Evolutionary conservation across 1,139 yeast species (phyloP), one percentile per base, ranked within the genome.

Genomic region (Protomyces gravidus): DNA sequence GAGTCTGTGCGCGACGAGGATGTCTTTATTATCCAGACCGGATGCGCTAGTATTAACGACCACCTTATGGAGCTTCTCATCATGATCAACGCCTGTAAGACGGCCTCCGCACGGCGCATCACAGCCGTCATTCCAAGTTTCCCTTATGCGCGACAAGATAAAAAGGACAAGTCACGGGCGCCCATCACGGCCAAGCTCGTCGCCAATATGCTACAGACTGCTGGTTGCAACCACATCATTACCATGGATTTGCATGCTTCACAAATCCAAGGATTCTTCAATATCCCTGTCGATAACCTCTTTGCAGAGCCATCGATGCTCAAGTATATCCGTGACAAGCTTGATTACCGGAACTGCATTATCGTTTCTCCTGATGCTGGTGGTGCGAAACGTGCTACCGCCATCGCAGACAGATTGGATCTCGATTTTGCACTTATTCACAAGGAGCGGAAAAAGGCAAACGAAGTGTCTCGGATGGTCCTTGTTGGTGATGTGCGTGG

Each of bases 201-300:
- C 64, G 97, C 98, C 47, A 86, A 89, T 68, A 75, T 92, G 65
- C 76, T 94, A 65, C 86, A 89, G 11, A 83, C 95, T 2, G 95
- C 98, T 0, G 98, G 99, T 33, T 96, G 97, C 1, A 95, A 94
- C 73, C 90, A 95, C 68, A 84, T 92, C 64, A 89, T 94, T 50
- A 92, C 99, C 9, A 90, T 92, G 97, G 99, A 94, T 70, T 78
- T 94, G 62, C 98, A 92, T 70, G 98, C 98, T 6, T 85, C 96
- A 15, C 98, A 92, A 73, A 92, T 92, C 68, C 98, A 92, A 75
- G 98, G 98, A 7, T 92, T 92, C 71, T 92, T 92, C 70, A 87
- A 87, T 66, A 90, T 89, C n/a, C 98, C 98, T 0, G 98, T 92
- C 27, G 98, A 92, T 74, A 92, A 92, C 73, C 77, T 96, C 30